Conservation (phyloP, 2,329 filamentous ascomycete genomes). For the Truncatella angustata region DNA sequence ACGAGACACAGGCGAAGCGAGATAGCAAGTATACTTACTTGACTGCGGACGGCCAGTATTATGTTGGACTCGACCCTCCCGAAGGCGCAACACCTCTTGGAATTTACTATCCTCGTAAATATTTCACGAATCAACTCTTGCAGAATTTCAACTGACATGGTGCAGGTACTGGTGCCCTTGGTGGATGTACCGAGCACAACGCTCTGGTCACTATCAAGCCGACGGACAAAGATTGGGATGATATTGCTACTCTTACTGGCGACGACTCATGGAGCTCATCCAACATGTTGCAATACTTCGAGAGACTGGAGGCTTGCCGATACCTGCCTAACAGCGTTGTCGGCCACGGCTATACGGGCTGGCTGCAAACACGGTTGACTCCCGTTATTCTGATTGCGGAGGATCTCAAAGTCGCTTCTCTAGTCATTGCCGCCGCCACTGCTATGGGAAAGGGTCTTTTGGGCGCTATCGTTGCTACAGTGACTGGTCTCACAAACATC, state of each 20-base stretch:
- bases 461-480: conserved; percentile 5
- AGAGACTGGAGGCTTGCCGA: conserved; percentile 23
- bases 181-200: conserved; percentile 27
- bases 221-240: conserved; percentile 40
- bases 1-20: conserved; percentile 48
- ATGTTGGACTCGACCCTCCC: conserved; percentile 53
- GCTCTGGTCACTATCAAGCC: conserved; percentile 35
- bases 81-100: conserved; percentile 49
- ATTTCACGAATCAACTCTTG: not conserved
- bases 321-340: conserved; percentile 37
- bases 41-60: conserved; percentile 47
- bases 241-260: conserved; percentile 35
- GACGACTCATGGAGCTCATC: conserved; percentile 23
- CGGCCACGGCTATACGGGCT: conserved; percentile 25
- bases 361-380: conserved; percentile 30
- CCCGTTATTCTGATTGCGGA: conserved; percentile 42
- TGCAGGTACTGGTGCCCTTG: conserved; percentile 39
- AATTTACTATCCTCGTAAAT: conserved; percentile 56
- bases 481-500: conserved; percentile 10
- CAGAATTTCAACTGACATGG: not conserved
- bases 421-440: conserved; percentile 11
- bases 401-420: conserved; percentile 38
- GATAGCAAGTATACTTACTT: conserved; percentile 60
- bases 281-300: conserved; percentile 23
- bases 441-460: conserved; percentile 8